phyloP scores from a whole-genome alignment of 371 early-diverging fungal species.

The Blakeslea trispora region DNA sequence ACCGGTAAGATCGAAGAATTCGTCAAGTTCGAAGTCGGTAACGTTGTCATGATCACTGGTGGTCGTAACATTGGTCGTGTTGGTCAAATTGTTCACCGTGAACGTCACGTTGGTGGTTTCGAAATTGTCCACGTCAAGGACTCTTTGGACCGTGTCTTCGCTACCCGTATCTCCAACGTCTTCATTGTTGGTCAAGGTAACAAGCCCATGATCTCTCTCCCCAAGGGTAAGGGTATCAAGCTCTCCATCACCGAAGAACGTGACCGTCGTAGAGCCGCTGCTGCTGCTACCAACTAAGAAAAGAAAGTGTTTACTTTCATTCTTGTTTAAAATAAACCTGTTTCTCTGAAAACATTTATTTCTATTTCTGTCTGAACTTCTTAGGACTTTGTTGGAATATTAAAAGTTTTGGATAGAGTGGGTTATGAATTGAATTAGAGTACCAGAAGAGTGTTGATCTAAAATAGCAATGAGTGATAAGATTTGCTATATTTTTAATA shows the following conservation, averaged over 20 bases:
- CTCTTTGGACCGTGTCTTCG: conserved; percentile 83
- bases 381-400: too few relatives aligned
- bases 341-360: too few relatives aligned
- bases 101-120: conserved; percentile 98
- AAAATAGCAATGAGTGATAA: too few relatives aligned
- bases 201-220: conserved; percentile 87
- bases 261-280: conserved; percentile 79
- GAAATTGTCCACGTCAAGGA: conserved; percentile 96
- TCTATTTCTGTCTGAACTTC: too few relatives aligned
- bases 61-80: conserved; percentile 99
- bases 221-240: conserved; percentile 42
- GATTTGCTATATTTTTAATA: too few relatives aligned
- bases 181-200: conserved; percentile 85
- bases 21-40: conserved; percentile 96
- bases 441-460: too few relatives aligned
- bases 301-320: too few relatives aligned
- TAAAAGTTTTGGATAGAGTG: too few relatives aligned
- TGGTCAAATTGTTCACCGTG: conserved; percentile 97
- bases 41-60: conserved; percentile 96
- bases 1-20: conserved; percentile 92
- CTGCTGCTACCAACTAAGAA: conserved; percentile 42
- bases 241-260: conserved; percentile 84
- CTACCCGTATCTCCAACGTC: conserved; percentile 91
- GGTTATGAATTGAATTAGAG: too few relatives aligned
- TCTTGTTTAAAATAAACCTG: conserved; percentile 1